Evolutionary conservation across 2,329 filamentous ascomycete genomes (phyloP), one percentile per base, ranked within the genome.

Genomic region (Amauroascus verrucosus): DNA sequence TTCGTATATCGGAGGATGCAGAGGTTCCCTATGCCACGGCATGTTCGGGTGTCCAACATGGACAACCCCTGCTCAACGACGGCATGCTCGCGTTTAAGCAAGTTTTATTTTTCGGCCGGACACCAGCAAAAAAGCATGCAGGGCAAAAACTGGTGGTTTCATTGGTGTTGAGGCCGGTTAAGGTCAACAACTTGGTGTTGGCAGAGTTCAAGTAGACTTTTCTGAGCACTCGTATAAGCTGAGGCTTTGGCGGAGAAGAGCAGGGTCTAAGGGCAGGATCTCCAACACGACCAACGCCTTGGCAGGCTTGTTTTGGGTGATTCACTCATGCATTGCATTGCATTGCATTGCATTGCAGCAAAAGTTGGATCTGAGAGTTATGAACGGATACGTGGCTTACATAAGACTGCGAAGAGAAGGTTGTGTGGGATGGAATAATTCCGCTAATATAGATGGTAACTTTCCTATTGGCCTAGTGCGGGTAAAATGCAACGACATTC

Each of bases 301-400:
- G 45, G 45, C 45, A 48, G 46, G 28, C 32, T 26, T 38, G 33
- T 20, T 14, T 28, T 32, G 20, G 28, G 18, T 24, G 45, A 37
- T 37, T 38, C 20, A 6, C 9, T 32, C 33, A n/a, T 48, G 45
- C 45, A 45, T 45, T 28, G 41, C 41, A 48, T 48, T 48, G 45
- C 45, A 18, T 38, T 38, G 46, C 46, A 48, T 16, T 4, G 16
- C 14, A 13, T 22, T 22, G 38, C 38, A 41, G 2, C 24, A n/a
- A n/a, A n/a, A n/a, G n/a, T n/a, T n/a, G n/a, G n/a, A n/a, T n/a
- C n/a, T n/a, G n/a, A n/a, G n/a, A n/a, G n/a, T n/a, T n/a, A n/a
- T n/a, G n/a, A n/a, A n/a, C 14, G 14, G 20, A 3, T 14, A 20
- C 5, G 6, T 40, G 37, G 40, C 18, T 8, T 14, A 13, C 24